Conservation (phyloP, 768 basidiomycete species). For the Trametes punicea region DNA sequence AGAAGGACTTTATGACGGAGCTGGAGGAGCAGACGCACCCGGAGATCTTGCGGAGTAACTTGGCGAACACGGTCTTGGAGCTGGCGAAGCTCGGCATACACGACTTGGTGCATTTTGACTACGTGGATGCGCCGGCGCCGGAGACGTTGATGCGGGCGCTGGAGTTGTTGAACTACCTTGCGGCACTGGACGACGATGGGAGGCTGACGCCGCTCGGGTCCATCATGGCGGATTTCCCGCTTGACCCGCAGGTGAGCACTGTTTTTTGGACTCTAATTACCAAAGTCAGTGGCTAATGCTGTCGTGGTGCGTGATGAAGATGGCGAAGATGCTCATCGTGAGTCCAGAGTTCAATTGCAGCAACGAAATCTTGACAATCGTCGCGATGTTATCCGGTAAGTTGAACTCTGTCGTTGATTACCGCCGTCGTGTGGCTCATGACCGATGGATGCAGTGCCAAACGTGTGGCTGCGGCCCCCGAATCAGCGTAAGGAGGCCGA, state of each 20-base stretch:
- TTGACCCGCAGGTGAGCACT: slow-evolving; percentile 84
- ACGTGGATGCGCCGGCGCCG: slow-evolving; percentile 30
- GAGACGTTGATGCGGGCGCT: slow-evolving; percentile 95
- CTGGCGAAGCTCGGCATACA: slow-evolving; percentile 92
- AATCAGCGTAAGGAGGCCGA: slow-evolving; percentile 90
- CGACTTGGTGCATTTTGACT: slow-evolving; percentile 33
- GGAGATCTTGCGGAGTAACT: slow-evolving; percentile 90
- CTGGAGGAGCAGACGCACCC: slow-evolving; percentile 97
- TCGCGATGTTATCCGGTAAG: slow-evolving; percentile 92
- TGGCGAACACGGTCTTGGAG: slow-evolving; percentile 92
- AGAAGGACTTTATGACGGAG: slow-evolving; percentile 94
- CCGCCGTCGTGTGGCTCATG: too few species aligned
- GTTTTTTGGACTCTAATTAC: background rate
- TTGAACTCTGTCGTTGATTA: background rate
- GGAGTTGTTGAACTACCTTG: slow-evolving; percentile 88
- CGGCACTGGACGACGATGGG: slow-evolving; percentile 92
- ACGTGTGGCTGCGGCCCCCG: slow-evolving; percentile 90
- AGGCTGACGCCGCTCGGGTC: slow-evolving; percentile 80
- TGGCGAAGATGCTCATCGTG: slow-evolving; percentile 91
- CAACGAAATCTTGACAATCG: slow-evolving; percentile 92
- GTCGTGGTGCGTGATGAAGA: slow-evolving; percentile 35
- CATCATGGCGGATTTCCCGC: slow-evolving; percentile 97
- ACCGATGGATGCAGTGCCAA: too few species aligned
- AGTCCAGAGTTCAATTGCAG: slow-evolving; percentile 96
- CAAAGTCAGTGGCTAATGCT: too few species aligned